Conservation (phyloP, 2,329 filamentous ascomycete species). For the Neurospora sp. region DNA sequence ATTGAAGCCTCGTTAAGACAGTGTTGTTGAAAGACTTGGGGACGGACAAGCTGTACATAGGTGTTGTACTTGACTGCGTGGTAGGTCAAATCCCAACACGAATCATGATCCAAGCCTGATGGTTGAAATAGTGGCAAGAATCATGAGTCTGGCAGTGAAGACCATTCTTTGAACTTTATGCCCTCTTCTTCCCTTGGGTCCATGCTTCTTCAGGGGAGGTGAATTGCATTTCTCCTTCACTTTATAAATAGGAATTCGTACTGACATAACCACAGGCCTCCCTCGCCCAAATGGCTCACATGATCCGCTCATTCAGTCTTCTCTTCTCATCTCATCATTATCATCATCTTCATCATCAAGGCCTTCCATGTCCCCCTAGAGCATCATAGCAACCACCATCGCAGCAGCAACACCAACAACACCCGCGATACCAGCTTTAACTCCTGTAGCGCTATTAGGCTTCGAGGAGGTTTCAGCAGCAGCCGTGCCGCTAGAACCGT, state of each 20-base stretch:
- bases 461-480: neutral
- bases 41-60: too few relatives aligned
- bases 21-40: too few relatives aligned
- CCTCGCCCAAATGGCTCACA: neutral
- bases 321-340: neutral
- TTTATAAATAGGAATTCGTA: neutral
- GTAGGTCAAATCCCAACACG: too few relatives aligned
- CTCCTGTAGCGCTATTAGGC: neutral
- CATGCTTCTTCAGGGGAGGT: neutral
- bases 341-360: neutral
- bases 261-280: neutral
- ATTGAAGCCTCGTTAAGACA: too few relatives aligned
- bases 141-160: too few relatives aligned
- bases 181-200: neutral
- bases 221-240: neutral
- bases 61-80: too few relatives aligned
- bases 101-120: too few relatives aligned
- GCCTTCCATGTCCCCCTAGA: neutral
- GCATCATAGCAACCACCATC: neutral
- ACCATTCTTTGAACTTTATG: neutral
- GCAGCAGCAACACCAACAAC: neutral
- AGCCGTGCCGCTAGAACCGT: neutral
- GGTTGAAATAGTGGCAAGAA: too few relatives aligned
- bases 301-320: neutral
- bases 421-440: neutral